phyloP scores from a whole-genome alignment of 2,329 filamentous ascomycete species.

The Mariannaea elegans region DNA sequence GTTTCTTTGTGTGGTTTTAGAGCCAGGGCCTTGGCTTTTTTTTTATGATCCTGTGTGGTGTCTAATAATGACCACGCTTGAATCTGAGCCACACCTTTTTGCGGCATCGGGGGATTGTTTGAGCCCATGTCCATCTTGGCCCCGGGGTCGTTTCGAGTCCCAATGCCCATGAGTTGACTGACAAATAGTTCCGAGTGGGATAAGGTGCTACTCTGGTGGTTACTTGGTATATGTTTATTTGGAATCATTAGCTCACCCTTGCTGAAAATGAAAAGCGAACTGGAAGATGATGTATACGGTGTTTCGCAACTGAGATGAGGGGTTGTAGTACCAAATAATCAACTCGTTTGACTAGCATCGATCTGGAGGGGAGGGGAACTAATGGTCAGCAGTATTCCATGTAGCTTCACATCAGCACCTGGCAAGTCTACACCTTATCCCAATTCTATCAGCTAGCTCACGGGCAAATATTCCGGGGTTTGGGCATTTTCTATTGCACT shows the following conservation, averaged over 20 bases:
- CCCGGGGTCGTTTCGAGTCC: too few relatives aligned
- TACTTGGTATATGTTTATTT: background rate
- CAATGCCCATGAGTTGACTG: too few relatives aligned
- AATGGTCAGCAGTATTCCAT: too few relatives aligned
- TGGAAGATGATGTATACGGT: too few relatives aligned
- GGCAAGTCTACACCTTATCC: too few relatives aligned
- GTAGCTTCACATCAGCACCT: too few relatives aligned
- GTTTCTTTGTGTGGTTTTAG: background rate
- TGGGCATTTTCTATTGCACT: background rate
- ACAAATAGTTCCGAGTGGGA: conserved; percentile 14
- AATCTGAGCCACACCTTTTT: conserved; percentile 3
- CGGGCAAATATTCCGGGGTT: conserved; percentile 15
- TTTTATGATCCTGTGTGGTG: background rate
- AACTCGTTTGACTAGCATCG: too few relatives aligned
- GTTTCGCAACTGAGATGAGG: too few relatives aligned
- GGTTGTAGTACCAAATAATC: too few relatives aligned
- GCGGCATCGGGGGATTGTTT: conserved; percentile 12
- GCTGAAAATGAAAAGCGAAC: background rate
- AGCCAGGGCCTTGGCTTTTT: background rate
- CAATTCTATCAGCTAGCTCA: too few relatives aligned
- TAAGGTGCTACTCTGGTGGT: background rate
- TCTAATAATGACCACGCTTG: background rate
- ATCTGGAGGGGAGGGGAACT: too few relatives aligned
- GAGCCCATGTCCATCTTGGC: background rate
- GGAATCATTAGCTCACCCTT: background rate